These are phyloP conservation scores for Paramecium sonneborni DNA, from an alignment of 73 alveolate genomes.

Conservation along the genomic window DNA sequence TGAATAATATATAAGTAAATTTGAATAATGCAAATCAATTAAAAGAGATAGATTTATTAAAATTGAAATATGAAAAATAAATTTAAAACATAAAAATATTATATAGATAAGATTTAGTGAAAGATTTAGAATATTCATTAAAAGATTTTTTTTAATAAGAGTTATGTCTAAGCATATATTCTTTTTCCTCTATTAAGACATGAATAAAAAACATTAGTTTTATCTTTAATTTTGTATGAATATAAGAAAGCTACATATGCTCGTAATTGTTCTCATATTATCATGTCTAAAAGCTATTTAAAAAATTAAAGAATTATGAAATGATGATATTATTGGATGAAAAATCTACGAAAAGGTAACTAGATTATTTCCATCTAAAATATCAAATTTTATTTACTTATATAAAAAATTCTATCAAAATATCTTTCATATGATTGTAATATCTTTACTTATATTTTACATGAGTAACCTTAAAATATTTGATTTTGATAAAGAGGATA, in stretches of 20 bases:
- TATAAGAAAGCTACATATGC: background rate
- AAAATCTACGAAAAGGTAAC: background rate
- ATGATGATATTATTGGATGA: no score
- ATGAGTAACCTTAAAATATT: background rate
- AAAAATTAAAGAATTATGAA: background rate
- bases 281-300: background rate
- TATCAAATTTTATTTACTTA: background rate
- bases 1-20: background rate
- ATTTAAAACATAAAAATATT: no score
- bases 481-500: background rate
- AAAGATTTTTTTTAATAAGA: background rate
- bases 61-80: background rate
- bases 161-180: background rate
- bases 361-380: background rate
- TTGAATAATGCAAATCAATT: background rate
- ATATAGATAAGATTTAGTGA: slow-evolving; percentile 3
- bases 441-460: background rate
- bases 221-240: background rate
- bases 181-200: slow-evolving; percentile 1
- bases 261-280: background rate
- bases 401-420: background rate
- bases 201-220: slow-evolving; percentile 5
- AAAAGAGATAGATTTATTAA: background rate
- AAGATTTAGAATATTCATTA: background rate
- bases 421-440: background rate